These are phyloP conservation scores for Trifolium repens DNA, from an alignment of 306 rosid species.

Conservation along the genomic window DNA sequence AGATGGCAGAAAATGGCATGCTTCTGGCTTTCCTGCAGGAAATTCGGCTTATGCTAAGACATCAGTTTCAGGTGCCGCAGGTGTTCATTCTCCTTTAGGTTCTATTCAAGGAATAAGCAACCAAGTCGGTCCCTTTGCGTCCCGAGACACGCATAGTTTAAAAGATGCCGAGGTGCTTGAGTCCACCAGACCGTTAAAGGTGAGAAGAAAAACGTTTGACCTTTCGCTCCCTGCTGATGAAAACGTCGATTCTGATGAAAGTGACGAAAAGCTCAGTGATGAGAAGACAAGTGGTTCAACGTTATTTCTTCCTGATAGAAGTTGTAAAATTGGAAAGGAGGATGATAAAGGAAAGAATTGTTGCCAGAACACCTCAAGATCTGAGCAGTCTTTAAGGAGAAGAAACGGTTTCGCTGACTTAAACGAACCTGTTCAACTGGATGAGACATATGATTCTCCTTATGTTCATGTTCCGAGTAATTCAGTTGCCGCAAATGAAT, in stretches of 20 bases:
- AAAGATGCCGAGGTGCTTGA: conserved; percentile 75
- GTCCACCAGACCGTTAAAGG: conserved; percentile 75
- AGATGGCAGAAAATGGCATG: conserved; percentile 65
- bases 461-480: conserved; percentile 46
- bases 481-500: conserved; percentile 53
- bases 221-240: conserved; percentile 93
- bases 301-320: conserved; percentile 50
- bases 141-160: conserved; percentile 63
- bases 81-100: conserved; percentile 67
- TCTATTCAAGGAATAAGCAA: conserved; percentile 59
- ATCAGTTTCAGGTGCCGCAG: conserved; percentile 63
- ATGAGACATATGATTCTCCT: conserved; percentile 66
- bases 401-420: conserved; percentile 77
- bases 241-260: conserved; percentile 80
- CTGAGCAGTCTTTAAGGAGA: conserved; percentile 51
- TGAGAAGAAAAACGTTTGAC: conserved; percentile 79
- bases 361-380: conserved; percentile 53
- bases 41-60: conserved; percentile 59
- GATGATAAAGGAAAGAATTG: conserved; percentile 51
- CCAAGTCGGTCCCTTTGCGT: conserved; percentile 54
- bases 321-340: conserved; percentile 48
- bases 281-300: conserved; percentile 57
- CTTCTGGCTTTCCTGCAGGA: conserved; percentile 55
- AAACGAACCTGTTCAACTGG: conserved; percentile 78
- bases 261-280: conserved; percentile 75